These are phyloP conservation scores for Pichia phayaonensis DNA, from an alignment of 805 yeast genomes.

Conservation along the genomic window DNA sequence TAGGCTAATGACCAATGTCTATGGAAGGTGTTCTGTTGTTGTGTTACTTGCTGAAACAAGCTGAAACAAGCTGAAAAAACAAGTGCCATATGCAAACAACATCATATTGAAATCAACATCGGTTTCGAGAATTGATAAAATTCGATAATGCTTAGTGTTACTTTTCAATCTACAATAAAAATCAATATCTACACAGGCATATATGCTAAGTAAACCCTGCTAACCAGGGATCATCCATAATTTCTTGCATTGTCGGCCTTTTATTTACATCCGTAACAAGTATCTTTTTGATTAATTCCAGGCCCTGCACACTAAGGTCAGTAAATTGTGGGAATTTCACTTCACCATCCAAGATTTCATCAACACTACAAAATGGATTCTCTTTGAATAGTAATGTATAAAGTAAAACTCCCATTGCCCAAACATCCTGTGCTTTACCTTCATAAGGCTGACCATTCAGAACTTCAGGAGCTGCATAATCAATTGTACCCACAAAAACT, in stretches of 20 bases:
- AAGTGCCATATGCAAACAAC: background rate
- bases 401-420: slow-evolving; percentile 91
- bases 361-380: slow-evolving; percentile 92
- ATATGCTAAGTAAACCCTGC: slow-evolving; percentile 23
- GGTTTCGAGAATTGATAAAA: background rate
- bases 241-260: slow-evolving; percentile 70
- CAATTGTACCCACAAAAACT: slow-evolving; percentile 95
- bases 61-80: background rate
- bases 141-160: background rate
- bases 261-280: slow-evolving; percentile 57
- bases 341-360: slow-evolving; percentile 90
- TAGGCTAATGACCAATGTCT: no score
- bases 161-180: background rate
- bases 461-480: slow-evolving; percentile 97
- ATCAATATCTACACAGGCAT: background rate
- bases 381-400: slow-evolving; percentile 90
- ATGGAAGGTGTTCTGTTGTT: no score
- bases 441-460: slow-evolving; percentile 80
- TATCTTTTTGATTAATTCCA: slow-evolving; percentile 53
- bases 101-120: no score
- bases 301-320: slow-evolving; percentile 53
- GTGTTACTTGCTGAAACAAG: no score
- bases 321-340: slow-evolving; percentile 52
- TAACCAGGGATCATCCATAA: slow-evolving; percentile 68
- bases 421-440: slow-evolving; percentile 92